Evolutionary conservation across 2,329 filamentous ascomycete species (phyloP).

Genomic region (Sodiomyces alkalinus): DNA sequence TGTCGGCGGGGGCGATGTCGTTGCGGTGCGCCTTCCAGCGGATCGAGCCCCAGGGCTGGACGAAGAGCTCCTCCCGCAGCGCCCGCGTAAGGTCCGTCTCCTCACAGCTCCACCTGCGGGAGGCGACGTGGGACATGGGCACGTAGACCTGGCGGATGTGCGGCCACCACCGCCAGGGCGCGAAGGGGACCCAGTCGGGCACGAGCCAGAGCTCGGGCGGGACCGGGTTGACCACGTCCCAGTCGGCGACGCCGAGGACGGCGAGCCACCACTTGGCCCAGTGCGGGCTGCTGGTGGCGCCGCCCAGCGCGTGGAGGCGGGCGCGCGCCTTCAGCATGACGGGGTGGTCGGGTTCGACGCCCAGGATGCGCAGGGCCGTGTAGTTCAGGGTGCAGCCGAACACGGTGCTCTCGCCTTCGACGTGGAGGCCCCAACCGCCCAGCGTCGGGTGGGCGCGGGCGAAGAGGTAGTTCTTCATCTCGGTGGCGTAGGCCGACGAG

Average conservation of each 20-base stretch:
- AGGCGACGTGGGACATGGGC: constrained; percentile 83
- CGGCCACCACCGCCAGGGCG: constrained; percentile 95
- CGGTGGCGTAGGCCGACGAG: constrained; percentile 61
- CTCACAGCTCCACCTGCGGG: constrained; percentile 64
- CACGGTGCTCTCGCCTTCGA: constrained; percentile 81
- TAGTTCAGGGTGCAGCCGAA: constrained; percentile 91
- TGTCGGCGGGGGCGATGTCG: constrained; percentile 62
- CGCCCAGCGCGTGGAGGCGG: constrained; percentile 71
- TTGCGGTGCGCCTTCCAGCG: constrained; percentile 68
- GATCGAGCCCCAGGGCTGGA: constrained; percentile 62
- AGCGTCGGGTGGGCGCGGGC: constrained; percentile 72
- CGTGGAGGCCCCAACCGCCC: constrained; percentile 95
- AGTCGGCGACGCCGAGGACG: constrained; percentile 65
- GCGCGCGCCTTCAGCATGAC: constrained; percentile 74
- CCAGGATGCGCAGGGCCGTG: constrained; percentile 61
- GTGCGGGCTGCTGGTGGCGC: constrained; percentile 70
- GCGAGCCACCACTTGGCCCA: constrained; percentile 97
- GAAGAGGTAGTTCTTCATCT: constrained; percentile 86
- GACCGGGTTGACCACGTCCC: constrained; percentile 89
- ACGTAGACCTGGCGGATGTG: constrained; percentile 96
- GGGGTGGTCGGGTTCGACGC: constrained; percentile 69
- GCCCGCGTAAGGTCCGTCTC: constrained; percentile 58
- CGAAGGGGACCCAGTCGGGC: constrained; percentile 78
- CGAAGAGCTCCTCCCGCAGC: constrained; percentile 69
- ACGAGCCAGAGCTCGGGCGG: constrained; percentile 89